These are phyloP conservation scores for Phytopythium ostracodes DNA, from an alignment of 352 stramenopile species.

Conservation along the genomic window DNA sequence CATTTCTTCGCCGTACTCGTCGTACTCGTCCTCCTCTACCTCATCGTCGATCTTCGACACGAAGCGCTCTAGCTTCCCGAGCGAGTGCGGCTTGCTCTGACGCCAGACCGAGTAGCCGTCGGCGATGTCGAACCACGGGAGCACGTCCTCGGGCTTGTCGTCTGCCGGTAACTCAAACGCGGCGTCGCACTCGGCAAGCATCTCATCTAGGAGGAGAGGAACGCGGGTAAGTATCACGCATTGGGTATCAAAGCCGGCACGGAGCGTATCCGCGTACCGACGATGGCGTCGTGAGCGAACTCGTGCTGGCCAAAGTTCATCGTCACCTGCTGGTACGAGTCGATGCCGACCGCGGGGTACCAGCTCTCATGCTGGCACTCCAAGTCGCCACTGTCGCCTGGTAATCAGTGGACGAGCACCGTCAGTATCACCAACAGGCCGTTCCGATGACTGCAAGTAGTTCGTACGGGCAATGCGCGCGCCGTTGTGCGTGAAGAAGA, in stretches of 20 bases:
- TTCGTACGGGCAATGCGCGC: conserved; percentile 26
- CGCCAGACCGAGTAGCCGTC: conserved; percentile 8
- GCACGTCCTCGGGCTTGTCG: conserved; percentile 14
- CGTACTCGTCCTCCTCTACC: conserved; percentile 10
- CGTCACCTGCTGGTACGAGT: conserved; percentile 69
- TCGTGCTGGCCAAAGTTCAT: conserved; percentile 83
- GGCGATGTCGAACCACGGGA: conserved; percentile 56
- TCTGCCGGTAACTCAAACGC: not conserved
- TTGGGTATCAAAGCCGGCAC: not conserved
- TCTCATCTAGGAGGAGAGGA: conserved; percentile 23
- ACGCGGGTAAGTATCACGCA: not conserved
- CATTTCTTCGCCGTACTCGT: conserved; percentile 18
- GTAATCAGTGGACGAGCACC: not conserved
- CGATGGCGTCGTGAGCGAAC: conserved; percentile 46
- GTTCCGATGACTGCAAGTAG: not conserved
- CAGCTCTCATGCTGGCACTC: conserved; percentile 39
- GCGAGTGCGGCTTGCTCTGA: conserved; percentile 4
- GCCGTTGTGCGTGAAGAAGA: conserved; percentile 77
- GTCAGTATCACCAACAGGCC: not conserved
- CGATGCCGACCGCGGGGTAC: conserved; percentile 81
- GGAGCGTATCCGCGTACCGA: conserved; percentile 19
- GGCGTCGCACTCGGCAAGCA: conserved; percentile 43
- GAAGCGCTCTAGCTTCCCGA: not conserved
- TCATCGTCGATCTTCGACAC: conserved; percentile 7
- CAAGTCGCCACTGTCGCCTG: conserved; percentile 8